Conservation (phyloP, 805 yeast species). For the Jamesozyma piceae region DNA sequence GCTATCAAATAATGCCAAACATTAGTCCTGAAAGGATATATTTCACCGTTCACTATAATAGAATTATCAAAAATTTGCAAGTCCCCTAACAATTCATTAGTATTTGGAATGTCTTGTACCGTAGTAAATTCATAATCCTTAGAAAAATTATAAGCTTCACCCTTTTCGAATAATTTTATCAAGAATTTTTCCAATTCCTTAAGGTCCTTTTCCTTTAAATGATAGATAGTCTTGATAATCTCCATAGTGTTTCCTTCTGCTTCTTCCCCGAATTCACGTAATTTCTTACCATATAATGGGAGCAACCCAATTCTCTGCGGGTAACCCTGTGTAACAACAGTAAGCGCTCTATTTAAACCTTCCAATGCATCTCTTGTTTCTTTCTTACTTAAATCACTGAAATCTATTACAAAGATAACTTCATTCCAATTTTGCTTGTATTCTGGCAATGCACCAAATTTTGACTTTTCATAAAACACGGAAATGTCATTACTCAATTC, state of each 20-base stretch:
- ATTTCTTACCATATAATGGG: conserved; percentile 39
- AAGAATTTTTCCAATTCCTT: conserved; percentile 14
- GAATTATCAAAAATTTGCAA: conserved; percentile 41
- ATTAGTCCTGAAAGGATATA: conserved; percentile 40
- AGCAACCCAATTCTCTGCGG: conserved; percentile 78
- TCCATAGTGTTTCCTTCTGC: too few species aligned
- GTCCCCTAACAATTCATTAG: conserved; percentile 23
- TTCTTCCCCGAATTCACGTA: conserved; percentile 6
- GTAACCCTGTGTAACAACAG: conserved; percentile 42
- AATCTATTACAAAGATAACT: conserved; percentile 55
- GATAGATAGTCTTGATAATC: conserved; percentile 19
- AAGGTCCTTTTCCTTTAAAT: conserved; percentile 13
- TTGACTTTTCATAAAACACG: conserved; percentile 38
- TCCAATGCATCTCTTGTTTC: conserved; percentile 35
- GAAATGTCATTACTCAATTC: conserved; percentile 35
- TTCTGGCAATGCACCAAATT: conserved; percentile 58
- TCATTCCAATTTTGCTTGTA: conserved; percentile 69
- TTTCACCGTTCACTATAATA: conserved; percentile 66
- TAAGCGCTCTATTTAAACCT: conserved; percentile 41
- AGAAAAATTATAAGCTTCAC: background rate
- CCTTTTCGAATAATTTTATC: conserved; percentile 8
- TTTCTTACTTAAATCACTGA: conserved; percentile 32
- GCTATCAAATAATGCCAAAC: conserved; percentile 48
- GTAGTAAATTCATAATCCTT: background rate
- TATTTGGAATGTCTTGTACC: conserved; percentile 7